phyloP scores from a whole-genome alignment of 805 yeast species.

The Candida cerambycidarum region DNA sequence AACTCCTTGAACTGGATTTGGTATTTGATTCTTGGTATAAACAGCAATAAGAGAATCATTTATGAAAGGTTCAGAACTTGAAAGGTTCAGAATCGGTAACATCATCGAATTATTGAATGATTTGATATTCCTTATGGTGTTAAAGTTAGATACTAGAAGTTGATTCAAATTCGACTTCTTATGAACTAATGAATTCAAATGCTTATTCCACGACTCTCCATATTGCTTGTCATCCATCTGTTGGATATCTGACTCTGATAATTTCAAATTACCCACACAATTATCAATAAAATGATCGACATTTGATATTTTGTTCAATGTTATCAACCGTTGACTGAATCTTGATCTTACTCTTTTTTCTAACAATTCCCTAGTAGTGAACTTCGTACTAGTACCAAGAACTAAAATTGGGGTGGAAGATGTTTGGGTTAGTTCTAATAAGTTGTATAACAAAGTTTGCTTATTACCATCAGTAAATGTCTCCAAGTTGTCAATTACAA shows the following conservation, averaged over 20 bases:
- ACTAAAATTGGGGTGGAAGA: slow-evolving; percentile 73
- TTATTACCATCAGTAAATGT: slow-evolving; percentile 66
- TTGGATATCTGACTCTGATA: slow-evolving; percentile 19
- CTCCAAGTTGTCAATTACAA: slow-evolving; percentile 85
- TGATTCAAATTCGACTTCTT: slow-evolving; percentile 17
- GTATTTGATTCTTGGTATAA: slow-evolving; percentile 22
- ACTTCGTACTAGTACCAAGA: slow-evolving; percentile 72
- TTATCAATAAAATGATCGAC: slow-evolving; percentile 46
- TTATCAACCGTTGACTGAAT: slow-evolving; percentile 76
- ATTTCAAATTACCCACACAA: slow-evolving; percentile 40
- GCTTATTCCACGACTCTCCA: slow-evolving; percentile 46
- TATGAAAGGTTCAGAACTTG: slow-evolving; percentile 22
- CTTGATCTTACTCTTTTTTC: slow-evolving; percentile 92
- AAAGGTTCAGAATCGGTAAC: slow-evolving; percentile 40
- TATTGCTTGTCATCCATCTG: slow-evolving; percentile 19
- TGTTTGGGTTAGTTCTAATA: slow-evolving; percentile 82
- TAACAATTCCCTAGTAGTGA: slow-evolving; percentile 73
- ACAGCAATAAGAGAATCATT: slow-evolving; percentile 23
- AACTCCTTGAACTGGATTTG: slow-evolving; percentile 26
- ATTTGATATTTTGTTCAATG: slow-evolving; percentile 50
- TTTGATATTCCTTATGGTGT: slow-evolving; percentile 58
- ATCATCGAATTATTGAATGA: slow-evolving; percentile 45
- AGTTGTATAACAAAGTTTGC: slow-evolving; percentile 82
- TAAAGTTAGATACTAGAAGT: slow-evolving; percentile 40
- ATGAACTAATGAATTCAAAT: slow-evolving; percentile 28